These are phyloP conservation scores for Anaeromyces robustus DNA, from an alignment of 192 early-diverging fungal genomes.

Conservation along the genomic window DNA sequence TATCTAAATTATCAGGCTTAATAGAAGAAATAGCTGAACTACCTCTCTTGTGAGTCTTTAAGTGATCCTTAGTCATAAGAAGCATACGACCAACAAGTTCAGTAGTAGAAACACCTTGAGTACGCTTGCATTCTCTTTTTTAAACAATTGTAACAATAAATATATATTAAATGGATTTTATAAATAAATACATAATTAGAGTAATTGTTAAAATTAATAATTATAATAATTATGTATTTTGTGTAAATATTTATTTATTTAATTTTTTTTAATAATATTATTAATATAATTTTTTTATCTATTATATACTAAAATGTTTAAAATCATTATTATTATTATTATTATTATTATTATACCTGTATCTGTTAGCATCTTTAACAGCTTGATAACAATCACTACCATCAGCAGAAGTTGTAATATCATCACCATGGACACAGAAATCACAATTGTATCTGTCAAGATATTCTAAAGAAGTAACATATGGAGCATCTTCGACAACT, in stretches of 20 bases:
- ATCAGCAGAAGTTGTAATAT: conserved; percentile 90
- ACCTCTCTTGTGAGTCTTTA: conserved; percentile 41
- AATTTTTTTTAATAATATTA: no score
- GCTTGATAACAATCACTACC: conserved; percentile 92
- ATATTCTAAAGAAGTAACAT: conserved; percentile 70
- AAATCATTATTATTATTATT: background rate
- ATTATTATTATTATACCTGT: conserved; percentile 23
- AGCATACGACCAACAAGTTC: conserved; percentile 93
- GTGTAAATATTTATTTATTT: no score
- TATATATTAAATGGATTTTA: no score
- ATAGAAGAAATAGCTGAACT: conserved; percentile 30
- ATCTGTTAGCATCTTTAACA: conserved; percentile 87
- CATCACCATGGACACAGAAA: conserved; percentile 93
- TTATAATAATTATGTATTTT: no score
- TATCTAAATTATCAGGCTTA: conserved; percentile 40
- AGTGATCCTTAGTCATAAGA: conserved; percentile 72
- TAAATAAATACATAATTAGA: no score
- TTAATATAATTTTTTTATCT: no score
- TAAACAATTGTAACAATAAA: no score
- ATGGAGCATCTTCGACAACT: conserved; percentile 84
- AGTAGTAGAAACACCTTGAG: conserved; percentile 89
- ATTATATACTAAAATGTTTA: no score
- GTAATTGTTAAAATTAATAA: no score
- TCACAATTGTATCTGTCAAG: conserved; percentile 79
- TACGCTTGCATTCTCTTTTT: conserved; percentile 77